These are phyloP conservation scores for Boletus subcaerulescens DNA, from an alignment of 768 basidiomycete genomes.

Conservation along the genomic window DNA sequence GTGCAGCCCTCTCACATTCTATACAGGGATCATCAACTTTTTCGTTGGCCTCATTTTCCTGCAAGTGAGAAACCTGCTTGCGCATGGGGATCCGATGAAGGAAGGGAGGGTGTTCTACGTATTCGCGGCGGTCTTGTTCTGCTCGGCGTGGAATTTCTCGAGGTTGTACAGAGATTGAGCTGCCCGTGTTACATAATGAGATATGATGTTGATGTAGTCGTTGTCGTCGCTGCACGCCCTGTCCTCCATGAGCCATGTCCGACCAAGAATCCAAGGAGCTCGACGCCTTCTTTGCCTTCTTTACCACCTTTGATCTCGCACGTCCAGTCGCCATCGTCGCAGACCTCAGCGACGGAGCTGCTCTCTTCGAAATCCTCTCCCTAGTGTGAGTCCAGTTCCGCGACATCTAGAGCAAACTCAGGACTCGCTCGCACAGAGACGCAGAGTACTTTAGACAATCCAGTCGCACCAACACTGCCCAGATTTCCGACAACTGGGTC, in stretches of 20 bases:
- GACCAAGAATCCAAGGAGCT: conserved; percentile 58
- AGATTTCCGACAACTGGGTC: conserved; percentile 86
- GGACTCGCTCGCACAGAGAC: conserved; percentile 49
- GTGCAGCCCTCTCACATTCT: conserved; percentile 1
- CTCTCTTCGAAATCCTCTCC: conserved; percentile 71
- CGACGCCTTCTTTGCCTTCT: conserved; percentile 79
- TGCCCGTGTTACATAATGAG: conserved; percentile 23
- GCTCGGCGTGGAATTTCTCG: conserved; percentile 21
- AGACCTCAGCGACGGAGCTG: conserved; percentile 79
- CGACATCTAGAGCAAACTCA: conserved; percentile 4
- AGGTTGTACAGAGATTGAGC: conserved; percentile 26
- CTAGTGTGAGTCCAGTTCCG: conserved; percentile 55
- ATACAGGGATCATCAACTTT: conserved; percentile 80
- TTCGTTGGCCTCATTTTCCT: conserved; percentile 81
- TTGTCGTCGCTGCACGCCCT: conserved; percentile 5
- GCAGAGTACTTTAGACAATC: conserved; percentile 71
- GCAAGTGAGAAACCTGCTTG: conserved; percentile 73
- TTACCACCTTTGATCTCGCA: conserved; percentile 66
- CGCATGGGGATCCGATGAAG: conserved; percentile 54
- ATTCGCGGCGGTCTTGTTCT: conserved; percentile 59
- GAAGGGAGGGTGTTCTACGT: conserved; percentile 90
- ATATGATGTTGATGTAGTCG: not conserved
- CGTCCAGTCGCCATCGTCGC: conserved; percentile 58
- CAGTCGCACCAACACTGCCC: conserved; percentile 51
- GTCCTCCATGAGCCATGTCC: conserved; percentile 27